A percentile compares a stretch with the other conserved stretches of the same genome.
These are phyloP conservation scores for Adiantum capillusveneris DNA, from an alignment of 75 land plant species.

Conservation along the genomic window DNA sequence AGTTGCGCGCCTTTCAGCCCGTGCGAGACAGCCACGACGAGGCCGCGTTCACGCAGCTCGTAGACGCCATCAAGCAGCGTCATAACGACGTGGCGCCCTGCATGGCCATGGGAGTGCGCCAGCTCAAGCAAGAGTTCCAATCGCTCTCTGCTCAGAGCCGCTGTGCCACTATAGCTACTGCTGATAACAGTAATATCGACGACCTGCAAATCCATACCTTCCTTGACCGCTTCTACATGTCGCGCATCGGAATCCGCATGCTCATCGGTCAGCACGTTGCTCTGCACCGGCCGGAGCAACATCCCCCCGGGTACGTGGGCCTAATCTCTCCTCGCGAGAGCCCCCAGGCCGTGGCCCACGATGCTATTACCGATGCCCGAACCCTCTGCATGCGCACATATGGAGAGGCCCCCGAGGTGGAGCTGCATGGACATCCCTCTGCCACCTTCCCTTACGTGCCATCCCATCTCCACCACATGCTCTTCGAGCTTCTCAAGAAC, in stretches of 20 bases:
- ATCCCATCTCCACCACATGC: too few species aligned
- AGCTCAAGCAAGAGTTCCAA: constrained; percentile 71
- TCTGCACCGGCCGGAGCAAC: constrained; percentile 72
- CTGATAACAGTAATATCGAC: too few species aligned
- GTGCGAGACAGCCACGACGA: constrained; percentile 67
- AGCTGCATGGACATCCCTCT: constrained; percentile 90
- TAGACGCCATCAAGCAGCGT: constrained; percentile 71
- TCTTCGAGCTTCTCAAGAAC: too few species aligned
- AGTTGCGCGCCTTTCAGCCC: constrained; percentile 82
- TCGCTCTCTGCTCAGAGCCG: constrained; percentile 31
- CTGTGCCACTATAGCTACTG: too few species aligned
- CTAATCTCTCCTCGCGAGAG: constrained; percentile 71
- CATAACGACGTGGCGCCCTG: constrained; percentile 92
- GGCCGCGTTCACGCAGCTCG: constrained; percentile 68
- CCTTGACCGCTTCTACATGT: constrained; percentile 91
- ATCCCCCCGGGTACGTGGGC: constrained; percentile 69
- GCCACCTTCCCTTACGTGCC: constrained; percentile 96
- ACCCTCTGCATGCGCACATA: constrained; percentile 72
- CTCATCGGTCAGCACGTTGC: constrained; percentile 99
- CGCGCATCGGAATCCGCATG: constrained; percentile 84
- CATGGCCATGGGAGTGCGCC: constrained; percentile 90
- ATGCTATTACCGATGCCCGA: constrained; percentile 93
- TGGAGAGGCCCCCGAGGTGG: constrained; percentile 89
- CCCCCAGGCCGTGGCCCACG: constrained; percentile 68
- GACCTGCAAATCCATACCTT: constrained; percentile 86